phyloP scores from a whole-genome alignment of 768 basidiomycete species.

The Hypsizygus marmoreus region DNA sequence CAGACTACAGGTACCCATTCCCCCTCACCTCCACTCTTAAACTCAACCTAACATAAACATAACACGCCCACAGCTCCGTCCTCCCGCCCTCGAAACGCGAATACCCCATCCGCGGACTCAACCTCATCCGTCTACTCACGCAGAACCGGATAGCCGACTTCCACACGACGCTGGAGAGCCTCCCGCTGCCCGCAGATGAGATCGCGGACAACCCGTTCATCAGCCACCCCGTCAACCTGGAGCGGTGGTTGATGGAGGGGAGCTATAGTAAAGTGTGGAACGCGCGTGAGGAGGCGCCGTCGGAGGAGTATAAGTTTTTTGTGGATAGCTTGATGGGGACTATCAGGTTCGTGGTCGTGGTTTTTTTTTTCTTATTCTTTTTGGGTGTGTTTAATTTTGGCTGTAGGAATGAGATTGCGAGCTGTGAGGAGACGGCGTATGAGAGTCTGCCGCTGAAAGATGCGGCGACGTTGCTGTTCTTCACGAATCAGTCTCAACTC shows the following conservation, averaged over 20 bases:
- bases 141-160: conserved; percentile 97
- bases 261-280: conserved; percentile 98
- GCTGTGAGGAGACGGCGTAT: conserved; percentile 94
- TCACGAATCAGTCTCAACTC: conserved; percentile 78
- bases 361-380: neutral
- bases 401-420: conserved; percentile 91
- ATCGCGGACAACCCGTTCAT: conserved; percentile 73
- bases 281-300: conserved; percentile 88
- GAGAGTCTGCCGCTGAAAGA: conserved; percentile 88
- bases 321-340: conserved; percentile 93
- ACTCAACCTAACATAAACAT: conserved; percentile 1
- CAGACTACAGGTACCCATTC: conserved; percentile 64
- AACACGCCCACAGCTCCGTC: conserved; percentile 55
- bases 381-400: neutral
- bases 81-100: conserved; percentile 87
- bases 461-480: conserved; percentile 90
- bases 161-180: conserved; percentile 92
- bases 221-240: conserved; percentile 86
- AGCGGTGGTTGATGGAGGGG: conserved; percentile 98
- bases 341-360: conserved; percentile 63
- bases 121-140: conserved; percentile 92
- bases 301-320: conserved; percentile 94
- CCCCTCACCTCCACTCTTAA: conserved; percentile 2
- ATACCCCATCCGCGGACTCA: conserved; percentile 86
- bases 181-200: conserved; percentile 69